These are phyloP conservation scores for Psilocybe sp. DNA, from an alignment of 768 basidiomycete genomes.

Conservation along the genomic window DNA sequence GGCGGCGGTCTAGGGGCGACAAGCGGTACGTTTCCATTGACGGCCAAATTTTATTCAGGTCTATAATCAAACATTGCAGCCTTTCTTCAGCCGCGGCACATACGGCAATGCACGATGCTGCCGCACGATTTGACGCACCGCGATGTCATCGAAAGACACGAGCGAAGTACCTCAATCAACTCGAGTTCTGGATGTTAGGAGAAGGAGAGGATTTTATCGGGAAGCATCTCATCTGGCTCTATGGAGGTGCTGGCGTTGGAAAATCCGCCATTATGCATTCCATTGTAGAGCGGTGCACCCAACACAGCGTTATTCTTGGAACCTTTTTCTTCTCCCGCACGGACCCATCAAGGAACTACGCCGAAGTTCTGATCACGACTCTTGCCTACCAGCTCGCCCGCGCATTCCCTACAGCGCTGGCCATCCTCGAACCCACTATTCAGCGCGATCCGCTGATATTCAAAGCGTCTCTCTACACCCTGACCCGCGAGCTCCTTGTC, in stretches of 20 bases:
- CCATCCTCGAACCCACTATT: slow-evolving; percentile 4
- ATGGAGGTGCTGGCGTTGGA: slow-evolving; percentile 13
- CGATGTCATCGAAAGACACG: no score
- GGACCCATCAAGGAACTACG: background rate
- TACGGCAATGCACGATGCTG: no score
- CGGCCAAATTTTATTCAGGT: no score
- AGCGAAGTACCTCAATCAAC: no score
- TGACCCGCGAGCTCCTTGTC: slow-evolving; percentile 6
- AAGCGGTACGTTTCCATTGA: no score
- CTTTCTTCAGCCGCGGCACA: no score
- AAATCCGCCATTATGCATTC: slow-evolving; percentile 16
- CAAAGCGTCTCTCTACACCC: slow-evolving; percentile 6
- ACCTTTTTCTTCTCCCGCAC: slow-evolving; percentile 15
- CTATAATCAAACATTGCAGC: no score
- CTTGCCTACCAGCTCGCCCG: slow-evolving; percentile 11
- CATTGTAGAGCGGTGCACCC: slow-evolving; percentile 9
- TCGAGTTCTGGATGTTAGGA: background rate
- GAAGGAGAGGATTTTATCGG: slow-evolving; percentile 6
- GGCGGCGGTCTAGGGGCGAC: no score
- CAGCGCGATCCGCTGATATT: slow-evolving; percentile 9
- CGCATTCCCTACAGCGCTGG: slow-evolving; percentile 4
- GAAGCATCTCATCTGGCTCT: slow-evolving; percentile 7
- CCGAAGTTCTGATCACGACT: slow-evolving; percentile 7
- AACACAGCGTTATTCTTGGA: background rate
- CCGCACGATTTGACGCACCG: no score